phyloP scores from a whole-genome alignment of 768 basidiomycete species.

The Pleurotus pulmonarius region DNA sequence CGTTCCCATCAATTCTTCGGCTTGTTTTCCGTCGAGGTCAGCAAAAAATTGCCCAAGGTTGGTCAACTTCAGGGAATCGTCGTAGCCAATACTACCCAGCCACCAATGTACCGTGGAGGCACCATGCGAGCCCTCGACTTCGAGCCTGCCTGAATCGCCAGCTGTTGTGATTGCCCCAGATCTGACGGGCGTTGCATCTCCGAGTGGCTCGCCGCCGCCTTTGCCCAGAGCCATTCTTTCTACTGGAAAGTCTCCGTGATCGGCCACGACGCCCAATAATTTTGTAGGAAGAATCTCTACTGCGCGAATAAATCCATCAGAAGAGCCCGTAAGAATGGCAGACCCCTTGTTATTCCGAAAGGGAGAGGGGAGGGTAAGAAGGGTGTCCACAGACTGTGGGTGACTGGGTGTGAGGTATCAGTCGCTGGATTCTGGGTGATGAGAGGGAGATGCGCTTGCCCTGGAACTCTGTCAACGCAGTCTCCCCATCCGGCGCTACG shows the following conservation, averaged over 20 bases:
- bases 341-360: conserved; percentile 56
- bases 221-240: conserved; percentile 73
- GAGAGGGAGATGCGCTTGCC: conserved; percentile 42
- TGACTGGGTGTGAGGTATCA: conserved; percentile 49
- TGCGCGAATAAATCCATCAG: conserved; percentile 86
- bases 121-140: conserved; percentile 5
- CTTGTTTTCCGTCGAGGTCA: not conserved
- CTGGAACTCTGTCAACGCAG: conserved; percentile 87
- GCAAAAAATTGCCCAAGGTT: conserved; percentile 73
- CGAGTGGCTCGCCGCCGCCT: conserved; percentile 28
- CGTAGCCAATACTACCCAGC: conserved; percentile 93
- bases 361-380: conserved; percentile 66
- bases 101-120: conserved; percentile 45
- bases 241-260: conserved; percentile 90
- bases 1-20: not conserved
- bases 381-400: conserved; percentile 85
- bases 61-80: conserved; percentile 81
- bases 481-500: conserved; percentile 85
- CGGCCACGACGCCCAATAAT: conserved; percentile 84
- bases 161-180: conserved; percentile 1
- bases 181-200: conserved; percentile 10
- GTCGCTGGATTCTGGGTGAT: not conserved
- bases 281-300: conserved; percentile 88
- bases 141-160: conserved; percentile 11
- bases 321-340: conserved; percentile 81